Evolutionary conservation across 768 basidiomycete species (phyloP), one percentile per base, ranked within the genome.

Genomic region (Tulasnella sp.): DNA sequence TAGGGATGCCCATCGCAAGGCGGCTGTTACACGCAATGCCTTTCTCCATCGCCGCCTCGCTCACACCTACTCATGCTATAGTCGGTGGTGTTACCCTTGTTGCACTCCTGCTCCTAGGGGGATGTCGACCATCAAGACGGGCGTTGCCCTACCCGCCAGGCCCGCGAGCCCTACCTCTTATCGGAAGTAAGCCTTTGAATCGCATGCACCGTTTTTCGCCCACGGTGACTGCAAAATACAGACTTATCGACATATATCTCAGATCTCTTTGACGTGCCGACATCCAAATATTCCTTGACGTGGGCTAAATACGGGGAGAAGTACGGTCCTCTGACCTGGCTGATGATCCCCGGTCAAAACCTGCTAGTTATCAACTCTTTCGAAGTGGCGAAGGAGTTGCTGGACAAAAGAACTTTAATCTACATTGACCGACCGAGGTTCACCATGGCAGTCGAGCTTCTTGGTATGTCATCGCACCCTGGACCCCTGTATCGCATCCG

Each of bases 221-320:
- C 3, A 7, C 15, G 6, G 48, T 29, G 0, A 39, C 26, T 26
- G 5, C 6, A 16, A 42, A 44, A 1, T 42, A 11, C 2, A 7
- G 23, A 7, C 15, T 20, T 2, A 29, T 23, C 11, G 20, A 10
- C n/a, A n/a, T n/a, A n/a, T 39, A 32, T n/a, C 10, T 39, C 48
- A 57, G 55, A 57, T 57, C 13, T 57, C n/a, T 11, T 57, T 90
- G 29, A 77, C 20, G 11, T 77, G 44, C 44, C 44, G 44, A 5
- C 13, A 13, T 46, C 44, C 44, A 46, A 46, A 46, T 46, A 7
- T 13, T 13, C 44, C 11, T 3, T 32, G 9, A 39, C 23, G 3
- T 72, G 37, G n/a, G 2, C 70, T 32, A n/a, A 37, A 26, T 72
- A 23, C 16, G 70, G 26, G n/a, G 37, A 39, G 26, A 37, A 72